phyloP scores from a whole-genome alignment of 257 asterid genomes.

The Knoxia roxburghii region DNA sequence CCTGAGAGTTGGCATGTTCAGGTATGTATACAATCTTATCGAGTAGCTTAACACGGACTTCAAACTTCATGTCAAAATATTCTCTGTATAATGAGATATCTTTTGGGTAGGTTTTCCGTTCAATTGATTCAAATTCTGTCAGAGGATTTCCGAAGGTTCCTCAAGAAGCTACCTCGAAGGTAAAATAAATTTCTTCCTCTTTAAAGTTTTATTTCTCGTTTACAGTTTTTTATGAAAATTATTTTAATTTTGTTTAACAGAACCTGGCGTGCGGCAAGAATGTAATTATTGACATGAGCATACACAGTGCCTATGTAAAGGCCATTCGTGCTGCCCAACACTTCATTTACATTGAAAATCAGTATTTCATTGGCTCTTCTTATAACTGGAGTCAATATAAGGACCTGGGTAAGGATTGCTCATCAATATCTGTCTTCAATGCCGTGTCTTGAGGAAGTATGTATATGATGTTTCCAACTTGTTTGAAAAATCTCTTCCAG shows the following conservation, averaged over 20 bases:
- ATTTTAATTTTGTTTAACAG: slow-evolving; percentile 33
- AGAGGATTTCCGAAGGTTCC: slow-evolving; percentile 94
- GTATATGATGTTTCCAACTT: background rate
- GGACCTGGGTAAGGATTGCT: slow-evolving; percentile 58
- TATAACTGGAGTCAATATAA: slow-evolving; percentile 79
- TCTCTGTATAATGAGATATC: slow-evolving; percentile 2
- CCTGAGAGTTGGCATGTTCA: slow-evolving; percentile 96
- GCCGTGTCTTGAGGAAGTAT: background rate
- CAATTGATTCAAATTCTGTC: slow-evolving; percentile 95
- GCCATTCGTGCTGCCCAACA: slow-evolving; percentile 97
- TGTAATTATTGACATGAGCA: slow-evolving; percentile 94
- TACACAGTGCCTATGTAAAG: slow-evolving; percentile 86
- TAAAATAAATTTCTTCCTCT: slow-evolving; percentile 29
- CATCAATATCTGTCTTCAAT: background rate
- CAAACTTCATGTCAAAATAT: background rate
- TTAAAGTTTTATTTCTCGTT: slow-evolving; percentile 14
- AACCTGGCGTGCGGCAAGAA: slow-evolving; percentile 93
- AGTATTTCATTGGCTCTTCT: slow-evolving; percentile 95
- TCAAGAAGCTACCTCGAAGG: slow-evolving; percentile 66
- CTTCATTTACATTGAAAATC: slow-evolving; percentile 90
- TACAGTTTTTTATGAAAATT: background rate
- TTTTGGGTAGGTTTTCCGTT: slow-evolving; percentile 71
- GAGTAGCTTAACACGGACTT: background rate
- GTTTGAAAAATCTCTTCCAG: background rate
- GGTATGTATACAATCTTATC: slow-evolving; percentile 33